phyloP scores from a whole-genome alignment of 139 green algal species.

The Chlorella sp. region DNA sequence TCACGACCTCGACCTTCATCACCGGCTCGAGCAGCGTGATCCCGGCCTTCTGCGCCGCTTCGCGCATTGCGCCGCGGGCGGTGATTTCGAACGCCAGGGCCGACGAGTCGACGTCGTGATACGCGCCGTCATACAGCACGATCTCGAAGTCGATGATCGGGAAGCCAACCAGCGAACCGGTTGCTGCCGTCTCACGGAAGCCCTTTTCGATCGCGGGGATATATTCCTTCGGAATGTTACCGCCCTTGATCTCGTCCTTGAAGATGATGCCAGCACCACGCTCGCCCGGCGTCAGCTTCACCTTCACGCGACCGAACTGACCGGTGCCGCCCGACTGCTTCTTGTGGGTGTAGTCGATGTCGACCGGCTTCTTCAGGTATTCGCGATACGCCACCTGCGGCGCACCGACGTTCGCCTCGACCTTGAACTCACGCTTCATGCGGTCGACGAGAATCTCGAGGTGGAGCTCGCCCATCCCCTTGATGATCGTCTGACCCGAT shows the following conservation, averaged over 20 bases:
- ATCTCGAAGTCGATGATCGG: constrained; percentile 94
- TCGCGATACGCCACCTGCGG: no score
- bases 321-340: constrained; percentile 98
- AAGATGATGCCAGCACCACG: constrained; percentile 96
- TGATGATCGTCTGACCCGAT: constrained; percentile 91
- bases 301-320: no score
- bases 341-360: constrained; percentile 99
- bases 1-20: constrained; percentile 99
- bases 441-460: constrained; percentile 99
- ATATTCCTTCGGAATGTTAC: constrained; percentile 98
- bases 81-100: constrained; percentile 52
- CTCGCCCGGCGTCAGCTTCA: no score
- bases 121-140: constrained; percentile 93
- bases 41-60: constrained; percentile 94
- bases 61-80: no score
- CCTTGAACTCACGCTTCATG: constrained; percentile 97
- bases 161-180: constrained; percentile 95
- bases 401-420: constrained; percentile 93
- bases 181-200: constrained; percentile 79
- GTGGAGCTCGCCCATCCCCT: constrained; percentile 99
- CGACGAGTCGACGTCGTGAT: constrained; percentile 95
- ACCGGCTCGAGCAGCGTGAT: constrained; percentile 96
- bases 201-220: no score
- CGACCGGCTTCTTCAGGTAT: no score
- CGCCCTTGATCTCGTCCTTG: constrained; percentile 96